Conservation (phyloP, 179 eudicot genomes). For the Spergularia azorica region DNA sequence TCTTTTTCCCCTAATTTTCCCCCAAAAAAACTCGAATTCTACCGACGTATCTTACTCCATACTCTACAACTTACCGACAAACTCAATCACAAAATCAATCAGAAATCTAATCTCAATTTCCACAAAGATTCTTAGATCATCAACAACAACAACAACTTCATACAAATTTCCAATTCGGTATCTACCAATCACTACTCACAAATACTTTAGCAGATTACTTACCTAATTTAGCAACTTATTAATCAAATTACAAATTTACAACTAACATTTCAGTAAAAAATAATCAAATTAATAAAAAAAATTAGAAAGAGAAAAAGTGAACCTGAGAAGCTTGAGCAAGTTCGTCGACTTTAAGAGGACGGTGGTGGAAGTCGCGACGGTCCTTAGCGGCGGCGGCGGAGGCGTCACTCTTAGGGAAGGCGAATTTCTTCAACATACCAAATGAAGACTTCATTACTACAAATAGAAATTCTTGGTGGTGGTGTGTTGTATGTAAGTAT, state of each 20-base stretch:
- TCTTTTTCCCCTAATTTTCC: neutral
- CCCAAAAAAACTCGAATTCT: neutral
- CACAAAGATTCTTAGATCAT: neutral
- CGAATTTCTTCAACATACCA: conserved; percentile 60
- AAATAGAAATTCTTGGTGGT: neutral
- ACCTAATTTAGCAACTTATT: neutral
- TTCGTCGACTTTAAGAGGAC: conserved; percentile 47
- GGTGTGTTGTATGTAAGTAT: neutral
- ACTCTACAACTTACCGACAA: no score
- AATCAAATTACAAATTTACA: neutral
- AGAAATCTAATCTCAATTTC: neutral
- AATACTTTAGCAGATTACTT: neutral
- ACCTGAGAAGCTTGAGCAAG: conserved; percentile 82
- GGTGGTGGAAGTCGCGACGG: conserved; percentile 46
- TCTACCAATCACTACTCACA: neutral
- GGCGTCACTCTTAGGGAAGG: conserved; percentile 41
- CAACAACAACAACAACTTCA: neutral
- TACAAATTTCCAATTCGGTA: no score
- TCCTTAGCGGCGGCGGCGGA: conserved; percentile 47
- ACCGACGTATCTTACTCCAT: neutral
- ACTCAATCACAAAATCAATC: no score
- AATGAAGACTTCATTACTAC: conserved; percentile 66
- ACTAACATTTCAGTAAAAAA: neutral
- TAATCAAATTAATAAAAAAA: neutral
- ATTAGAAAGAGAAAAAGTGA: neutral